Base-by-base conservation (phyloP, 2,329 filamentous ascomycete genomes). In the Colletotrichum orchidophilum region DNA sequence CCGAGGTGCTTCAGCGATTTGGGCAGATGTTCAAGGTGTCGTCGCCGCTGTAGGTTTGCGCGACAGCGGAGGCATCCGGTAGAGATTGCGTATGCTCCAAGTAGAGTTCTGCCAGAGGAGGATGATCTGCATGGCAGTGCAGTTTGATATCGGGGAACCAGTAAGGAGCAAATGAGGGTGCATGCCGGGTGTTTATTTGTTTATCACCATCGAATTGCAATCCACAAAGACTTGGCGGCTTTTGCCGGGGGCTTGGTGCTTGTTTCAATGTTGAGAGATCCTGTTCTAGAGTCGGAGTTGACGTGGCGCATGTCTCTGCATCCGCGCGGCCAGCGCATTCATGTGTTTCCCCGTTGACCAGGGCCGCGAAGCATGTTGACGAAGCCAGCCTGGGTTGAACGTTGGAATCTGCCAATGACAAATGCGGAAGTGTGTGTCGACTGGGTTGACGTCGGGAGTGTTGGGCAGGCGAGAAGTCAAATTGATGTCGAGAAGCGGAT, bases 361-460 rank as follows among this genome's bases (percentile, higher is more conserved):
- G 42, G 63, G 21, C 26, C 35, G 39, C 46, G 31, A 66, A 60
- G n/a, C 24, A 59, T 54, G 53, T 58, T 53, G 29, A 50, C 46
- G 26, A 13, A 57, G 21, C 15, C 63, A 15, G 58, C 26, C 26
- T 42, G 35, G 35, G 35, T 35, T 24, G 21, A 18, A 59, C 52
- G 64, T 71, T 68, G 58, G 64, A 71, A 68, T 55, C 42, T 63
- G 12, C 49, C 55, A 62, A 70, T 70, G 33, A 46, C 26, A 27
- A 50, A 54, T 53, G 33, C 33, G 42, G 53, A 33, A 11, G 52
- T 29, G 29, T 31, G 26, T 33, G 31, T 57, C 12, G 63, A 42
- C n/a, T 26, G 33, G 42, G 52, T 57, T 63, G 39, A 58, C n/a
- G 46, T 49, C 46, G 49, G 62, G 24, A 52, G 42, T 29, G 39